Base-by-base conservation (phyloP, 176 grass and related monocot genomes). In the Pontederia crassipes region DNA sequence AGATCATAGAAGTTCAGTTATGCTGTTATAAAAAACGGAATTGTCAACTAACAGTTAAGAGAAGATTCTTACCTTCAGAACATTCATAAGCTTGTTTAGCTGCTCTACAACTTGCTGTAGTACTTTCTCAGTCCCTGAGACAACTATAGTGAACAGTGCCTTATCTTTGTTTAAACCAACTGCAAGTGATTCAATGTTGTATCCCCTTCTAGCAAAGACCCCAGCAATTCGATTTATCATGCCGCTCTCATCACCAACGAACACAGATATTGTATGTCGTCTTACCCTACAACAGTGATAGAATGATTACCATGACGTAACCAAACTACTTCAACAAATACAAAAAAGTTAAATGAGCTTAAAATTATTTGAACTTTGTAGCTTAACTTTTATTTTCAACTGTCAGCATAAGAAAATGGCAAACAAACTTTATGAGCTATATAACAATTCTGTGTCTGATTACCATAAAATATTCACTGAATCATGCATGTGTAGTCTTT, bases 141-240 rank as follows among this genome's bases (percentile, higher is more conserved):
- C 93, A 15, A 85, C 93, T 11, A 97, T 97, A 52, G 93, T 97
- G 81, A 97, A 91, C n/a, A 97, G 66, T 0, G 93, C 87, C 79
- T 85, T 97, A 64, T 97, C 93, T 77, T 85, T 88, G 72, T 97
- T 97, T 74, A 97, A 86, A 64, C 93, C 93, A 57, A 97, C 93
- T 11, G 93, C 93, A 48, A 97, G 83, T 15, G 87, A 97, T 75
- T 97, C 87, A 49, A 97, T 97, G 74, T 97, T 91, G 59, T 97
- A 90, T 13, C 93, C 93, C 65, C 93, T 88, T 78, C 93, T 78
- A 8, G 93, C 87, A 52, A 97, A 97, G 2, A 97, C 87, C 28
- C 93, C 93, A 3, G 93, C 93, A 12, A 97, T 97, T 57, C 93
- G 78, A 74, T 97, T 97, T 18, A 97, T 97, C 81, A 97, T 97